These are phyloP conservation scores for Annulohypoxylon stygium DNA, from an alignment of 495 filamentous ascomycete genomes.

Conservation along the genomic window DNA sequence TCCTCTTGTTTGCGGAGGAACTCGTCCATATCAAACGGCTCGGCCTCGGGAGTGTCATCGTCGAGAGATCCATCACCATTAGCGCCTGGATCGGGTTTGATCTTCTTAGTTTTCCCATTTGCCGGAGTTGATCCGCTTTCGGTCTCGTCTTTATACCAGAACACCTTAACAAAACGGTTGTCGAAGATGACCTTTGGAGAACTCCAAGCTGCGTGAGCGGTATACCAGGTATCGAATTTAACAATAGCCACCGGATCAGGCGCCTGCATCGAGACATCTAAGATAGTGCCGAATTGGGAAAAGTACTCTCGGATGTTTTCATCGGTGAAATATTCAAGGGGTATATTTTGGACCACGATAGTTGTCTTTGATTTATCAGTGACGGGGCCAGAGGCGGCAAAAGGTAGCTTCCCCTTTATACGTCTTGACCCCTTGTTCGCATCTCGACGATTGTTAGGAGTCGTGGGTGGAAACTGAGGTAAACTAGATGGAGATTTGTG, in stretches of 20 bases:
- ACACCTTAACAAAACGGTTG: slow-evolving; percentile 97
- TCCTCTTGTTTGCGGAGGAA: slow-evolving; percentile 81
- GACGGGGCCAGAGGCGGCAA: slow-evolving; percentile 81
- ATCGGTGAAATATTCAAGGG: slow-evolving; percentile 85
- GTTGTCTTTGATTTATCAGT: slow-evolving; percentile 80
- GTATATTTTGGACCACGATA: slow-evolving; percentile 93
- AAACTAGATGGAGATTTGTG: slow-evolving; percentile 23
- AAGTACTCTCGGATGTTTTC: slow-evolving; percentile 83
- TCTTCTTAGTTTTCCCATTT: slow-evolving; percentile 44
- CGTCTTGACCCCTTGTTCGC: slow-evolving; percentile 56
- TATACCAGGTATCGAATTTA: slow-evolving; percentile 78
- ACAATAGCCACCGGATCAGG: slow-evolving; percentile 85
- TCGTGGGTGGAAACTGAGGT: slow-evolving; percentile 11
- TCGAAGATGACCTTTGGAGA: slow-evolving; percentile 97
- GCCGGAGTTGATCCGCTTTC: slow-evolving; percentile 45
- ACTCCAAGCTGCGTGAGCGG: slow-evolving; percentile 84
- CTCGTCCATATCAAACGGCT: slow-evolving; percentile 80
- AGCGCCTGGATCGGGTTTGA: slow-evolving; percentile 39
- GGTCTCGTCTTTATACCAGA: slow-evolving; percentile 82
- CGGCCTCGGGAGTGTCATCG: slow-evolving; percentile 34
- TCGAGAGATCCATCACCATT: slow-evolving; percentile 29
- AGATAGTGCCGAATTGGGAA: slow-evolving; percentile 82
- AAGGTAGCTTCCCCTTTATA: slow-evolving; percentile 68
- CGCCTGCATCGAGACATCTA: slow-evolving; percentile 78
- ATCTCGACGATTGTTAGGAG: slow-evolving; percentile 52